Evolutionary conservation across 2,329 filamentous ascomycete genomes (phyloP).

Genomic region (Arthroderma uncinatum): DNA sequence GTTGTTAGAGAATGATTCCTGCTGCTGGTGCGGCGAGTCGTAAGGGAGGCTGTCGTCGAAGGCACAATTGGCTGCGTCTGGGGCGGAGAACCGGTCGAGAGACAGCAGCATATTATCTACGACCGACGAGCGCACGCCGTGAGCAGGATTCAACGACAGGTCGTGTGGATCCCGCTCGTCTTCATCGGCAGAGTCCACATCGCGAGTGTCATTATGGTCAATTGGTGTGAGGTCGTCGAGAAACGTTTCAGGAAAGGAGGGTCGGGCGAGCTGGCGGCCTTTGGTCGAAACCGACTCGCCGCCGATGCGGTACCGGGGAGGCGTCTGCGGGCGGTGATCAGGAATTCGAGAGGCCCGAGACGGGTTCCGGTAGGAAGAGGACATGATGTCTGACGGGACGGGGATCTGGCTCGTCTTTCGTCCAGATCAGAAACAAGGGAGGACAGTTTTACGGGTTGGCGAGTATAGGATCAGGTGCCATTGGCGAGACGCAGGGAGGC

Average conservation of each 20-base stretch:
- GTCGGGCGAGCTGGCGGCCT: slow-evolving; percentile 12
- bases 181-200: slow-evolving; percentile 23
- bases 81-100: slow-evolving; percentile 59
- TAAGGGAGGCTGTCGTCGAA: slow-evolving; percentile 18
- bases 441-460: neutral
- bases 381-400: neutral
- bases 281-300: neutral
- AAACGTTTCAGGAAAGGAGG: slow-evolving; percentile 33
- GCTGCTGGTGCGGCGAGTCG: slow-evolving; percentile 24
- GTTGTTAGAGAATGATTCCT: slow-evolving; percentile 24
- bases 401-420: neutral
- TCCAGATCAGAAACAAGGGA: neutral
- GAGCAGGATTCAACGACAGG: slow-evolving; percentile 31
- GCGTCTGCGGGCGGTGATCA: slow-evolving; percentile 20
- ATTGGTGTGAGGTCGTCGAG: slow-evolving; percentile 27
- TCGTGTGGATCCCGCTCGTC: slow-evolving; percentile 28
- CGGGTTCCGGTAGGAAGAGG: slow-evolving; percentile 1
- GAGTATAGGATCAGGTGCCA: neutral
- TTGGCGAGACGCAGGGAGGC: neutral
- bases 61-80: slow-evolving; percentile 6
- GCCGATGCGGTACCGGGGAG: slow-evolving; percentile 21
- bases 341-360: slow-evolving; percentile 10
- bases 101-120: slow-evolving; percentile 93
- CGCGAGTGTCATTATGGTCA: slow-evolving; percentile 16
- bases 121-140: slow-evolving; percentile 76